Percentiles rank a stretch among this genome's conserved stretches.
phyloP scores from a whole-genome alignment of 129 eudicot species.

The Arctium minus region DNA sequence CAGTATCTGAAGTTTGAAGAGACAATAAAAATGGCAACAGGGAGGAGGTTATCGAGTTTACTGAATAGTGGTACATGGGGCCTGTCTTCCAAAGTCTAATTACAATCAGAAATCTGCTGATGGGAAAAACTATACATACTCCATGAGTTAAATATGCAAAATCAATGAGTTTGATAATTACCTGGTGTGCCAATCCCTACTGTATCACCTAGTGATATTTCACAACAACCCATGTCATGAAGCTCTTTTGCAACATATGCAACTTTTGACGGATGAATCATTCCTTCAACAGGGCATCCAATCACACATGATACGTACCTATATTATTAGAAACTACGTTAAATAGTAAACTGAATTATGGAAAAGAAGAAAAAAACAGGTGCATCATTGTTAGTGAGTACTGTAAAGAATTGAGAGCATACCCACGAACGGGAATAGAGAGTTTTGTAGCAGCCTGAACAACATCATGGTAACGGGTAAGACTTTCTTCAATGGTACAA shows the following conservation, averaged over 20 bases:
- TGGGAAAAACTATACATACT: neutral
- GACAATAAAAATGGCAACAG: no score
- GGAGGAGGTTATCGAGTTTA: no score
- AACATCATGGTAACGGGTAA: constrained; percentile 66
- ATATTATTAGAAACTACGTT: neutral
- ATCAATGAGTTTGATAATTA: constrained; percentile 7
- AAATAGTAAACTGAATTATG: neutral
- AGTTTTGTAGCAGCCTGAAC: constrained; percentile 61
- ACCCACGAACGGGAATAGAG: constrained; percentile 81
- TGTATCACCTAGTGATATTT: constrained; percentile 84
- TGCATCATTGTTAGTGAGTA: neutral
- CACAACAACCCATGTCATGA: constrained; percentile 74
- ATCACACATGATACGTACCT: constrained; percentile 80
- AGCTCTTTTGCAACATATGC: constrained; percentile 80
- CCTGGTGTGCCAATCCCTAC: constrained; percentile 80
- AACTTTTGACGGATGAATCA: constrained; percentile 64
- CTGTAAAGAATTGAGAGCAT: constrained; percentile 16
- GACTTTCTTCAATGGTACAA: constrained; percentile 77
- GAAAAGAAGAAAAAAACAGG: neutral
- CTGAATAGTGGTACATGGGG: no score
- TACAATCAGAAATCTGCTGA: neutral
- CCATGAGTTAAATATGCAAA: neutral
- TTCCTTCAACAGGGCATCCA: constrained; percentile 88
- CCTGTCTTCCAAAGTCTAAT: neutral
- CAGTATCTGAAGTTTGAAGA: no score